Evolutionary conservation across 1,284 basidiomycete species (phyloP).

Genomic region (Chondrostereum purpureum): DNA sequence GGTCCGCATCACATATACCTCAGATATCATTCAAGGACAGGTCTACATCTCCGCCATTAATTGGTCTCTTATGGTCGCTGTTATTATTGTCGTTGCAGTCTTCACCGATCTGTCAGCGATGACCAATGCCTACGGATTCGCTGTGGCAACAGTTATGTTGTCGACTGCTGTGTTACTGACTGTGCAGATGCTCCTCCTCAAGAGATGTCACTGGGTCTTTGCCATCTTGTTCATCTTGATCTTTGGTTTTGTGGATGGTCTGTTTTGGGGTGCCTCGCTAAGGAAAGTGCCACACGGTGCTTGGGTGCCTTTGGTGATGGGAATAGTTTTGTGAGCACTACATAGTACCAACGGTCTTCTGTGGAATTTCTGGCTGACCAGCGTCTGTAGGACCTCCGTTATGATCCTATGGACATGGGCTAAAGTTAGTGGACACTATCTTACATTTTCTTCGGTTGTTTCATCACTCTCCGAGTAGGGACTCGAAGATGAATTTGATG

Average conservation of each 20-base stretch:
- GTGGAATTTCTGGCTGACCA: neutral
- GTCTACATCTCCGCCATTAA: constrained; percentile 59
- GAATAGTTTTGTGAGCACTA: constrained; percentile 33
- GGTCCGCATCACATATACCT: constrained; percentile 54
- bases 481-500: constrained; percentile 57
- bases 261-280: constrained; percentile 58
- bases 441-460: neutral
- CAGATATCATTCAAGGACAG: constrained; percentile 53
- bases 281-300: constrained; percentile 57
- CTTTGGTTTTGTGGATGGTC: constrained; percentile 57
- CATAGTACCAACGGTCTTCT: neutral
- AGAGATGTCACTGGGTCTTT: constrained; percentile 37
- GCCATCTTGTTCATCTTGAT: constrained; percentile 42
- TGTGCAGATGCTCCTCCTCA: constrained; percentile 51
- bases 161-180: constrained; percentile 50
- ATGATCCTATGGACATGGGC: constrained; percentile 64
- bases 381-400: constrained; percentile 26
- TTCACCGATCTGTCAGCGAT: constrained; percentile 47
- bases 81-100: constrained; percentile 49
- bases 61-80: constrained; percentile 48
- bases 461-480: constrained; percentile 21
- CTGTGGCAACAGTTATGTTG: constrained; percentile 60
- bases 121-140: constrained; percentile 47
- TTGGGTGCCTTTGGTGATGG: constrained; percentile 59
- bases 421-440: constrained; percentile 29